Evolutionary conservation across 2,329 filamentous ascomycete genomes (phyloP), one percentile per base, ranked within the genome.

Genomic region (Chalaropsis ovoidea): DNA sequence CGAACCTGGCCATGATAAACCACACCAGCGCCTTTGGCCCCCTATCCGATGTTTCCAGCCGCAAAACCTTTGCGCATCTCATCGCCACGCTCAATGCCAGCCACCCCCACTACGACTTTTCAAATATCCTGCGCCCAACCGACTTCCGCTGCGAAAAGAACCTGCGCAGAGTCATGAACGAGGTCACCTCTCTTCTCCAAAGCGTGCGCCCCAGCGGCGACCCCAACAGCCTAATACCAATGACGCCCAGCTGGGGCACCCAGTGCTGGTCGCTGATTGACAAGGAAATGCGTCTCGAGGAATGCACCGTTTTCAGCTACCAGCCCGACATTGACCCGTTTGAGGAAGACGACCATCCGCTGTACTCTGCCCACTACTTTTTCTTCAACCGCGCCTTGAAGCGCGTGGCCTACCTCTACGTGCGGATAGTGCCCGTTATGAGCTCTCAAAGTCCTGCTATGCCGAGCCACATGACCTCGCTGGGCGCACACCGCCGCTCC

Each of bases 71-170:
- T 76, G 92, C 94, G 56, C 97, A 97, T 75, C 78, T 99, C 63
- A 97, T 99, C 70, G 94, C 94, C 45, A 97, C 93, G 0, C 80
- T 99, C 43, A 99, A 99, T 73, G 94, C 94, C 4, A 95, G 90
- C 67, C 93, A 99, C 76, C 76, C 77, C 11, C 77, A 99, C 76
- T 97, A 99, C 75, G 94, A 99, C 75, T 99, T 99, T 76, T 96
- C 91, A 1, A 88, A 96, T 72, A 87, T 94, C 42, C 80, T 97
- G 67, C 86, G 92, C 45, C 92, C 94, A 0, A 83, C 86, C 43
- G 94, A 99, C 74, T 99, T 99, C 75, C 87, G 87, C 70, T 86
- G 88, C 69, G 92, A 96, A 78, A 82, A 87, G 67, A 89, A 86
- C 70, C 75, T 96, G 69, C 85, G 88, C 68, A 82, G 83, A 24